These are phyloP conservation scores for Rhodotorula sp. DNA, from an alignment of 1,284 basidiomycete species.

Conservation along the genomic window DNA sequence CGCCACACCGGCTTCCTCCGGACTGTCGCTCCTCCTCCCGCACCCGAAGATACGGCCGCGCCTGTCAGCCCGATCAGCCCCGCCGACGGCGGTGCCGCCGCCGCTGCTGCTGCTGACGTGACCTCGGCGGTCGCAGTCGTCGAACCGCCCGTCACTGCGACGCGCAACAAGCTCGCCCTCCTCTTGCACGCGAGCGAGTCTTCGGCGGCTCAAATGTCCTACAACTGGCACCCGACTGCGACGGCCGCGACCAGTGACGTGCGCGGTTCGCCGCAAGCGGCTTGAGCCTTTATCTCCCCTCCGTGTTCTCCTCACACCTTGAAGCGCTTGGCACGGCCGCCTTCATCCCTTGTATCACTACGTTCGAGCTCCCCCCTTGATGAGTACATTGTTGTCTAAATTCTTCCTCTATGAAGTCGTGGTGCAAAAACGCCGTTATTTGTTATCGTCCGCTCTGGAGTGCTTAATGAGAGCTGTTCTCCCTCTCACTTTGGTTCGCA, in stretches of 20 bases:
- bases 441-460: too few relatives aligned
- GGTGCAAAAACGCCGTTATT: too few relatives aligned
- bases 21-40: neutral
- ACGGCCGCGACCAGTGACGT: constrained; percentile 14
- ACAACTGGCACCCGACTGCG: constrained; percentile 2
- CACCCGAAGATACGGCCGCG: neutral
- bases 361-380: neutral
- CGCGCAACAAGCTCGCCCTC: constrained; percentile 21
- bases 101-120: neutral
- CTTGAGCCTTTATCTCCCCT: neutral
- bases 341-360: constrained; percentile 1
- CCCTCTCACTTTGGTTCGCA: too few relatives aligned
- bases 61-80: neutral
- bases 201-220: neutral
- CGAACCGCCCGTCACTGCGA: neutral
- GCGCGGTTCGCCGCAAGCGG: constrained; percentile 1
- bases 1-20: constrained; percentile 20
- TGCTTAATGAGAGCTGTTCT: too few relatives aligned
- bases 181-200: constrained; percentile 18
- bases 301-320: neutral
- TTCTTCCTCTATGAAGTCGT: too few relatives aligned
- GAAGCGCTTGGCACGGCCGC: neutral
- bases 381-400: neutral
- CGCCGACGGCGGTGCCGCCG: neutral
- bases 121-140: neutral